Percentiles rank a stretch among this genome's conserved stretches.
phyloP scores from a whole-genome alignment of 805 yeast genomes.

The Teunomyces aglyptinius region DNA sequence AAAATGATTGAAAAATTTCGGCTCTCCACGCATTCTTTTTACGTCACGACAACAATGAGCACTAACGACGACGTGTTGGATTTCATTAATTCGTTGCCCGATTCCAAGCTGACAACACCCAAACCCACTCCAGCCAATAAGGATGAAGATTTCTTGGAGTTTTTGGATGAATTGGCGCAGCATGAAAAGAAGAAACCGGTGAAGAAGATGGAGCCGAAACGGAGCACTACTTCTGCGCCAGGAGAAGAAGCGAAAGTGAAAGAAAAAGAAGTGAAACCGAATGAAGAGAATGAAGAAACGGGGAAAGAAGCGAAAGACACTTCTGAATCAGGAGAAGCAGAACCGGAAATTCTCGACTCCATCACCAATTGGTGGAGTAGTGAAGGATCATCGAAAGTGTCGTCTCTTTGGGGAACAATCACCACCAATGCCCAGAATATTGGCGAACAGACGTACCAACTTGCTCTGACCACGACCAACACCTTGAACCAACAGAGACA shows the following conservation, averaged over 20 bases:
- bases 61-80: constrained; percentile 74
- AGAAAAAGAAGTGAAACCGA: neutral
- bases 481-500: constrained; percentile 41
- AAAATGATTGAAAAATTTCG: neutral
- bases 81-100: constrained; percentile 78
- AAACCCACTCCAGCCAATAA: constrained; percentile 31
- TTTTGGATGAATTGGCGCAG: constrained; percentile 68
- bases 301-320: neutral
- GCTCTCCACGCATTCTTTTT: neutral
- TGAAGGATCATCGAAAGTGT: constrained; percentile 64
- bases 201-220: constrained; percentile 32
- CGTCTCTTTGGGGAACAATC: constrained; percentile 68
- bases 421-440: constrained; percentile 47
- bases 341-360: no score
- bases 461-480: constrained; percentile 46
- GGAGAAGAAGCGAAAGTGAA: constrained; percentile 7
- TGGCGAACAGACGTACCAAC: constrained; percentile 50
- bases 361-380: constrained; percentile 73
- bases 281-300: neutral
- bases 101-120: constrained; percentile 39
- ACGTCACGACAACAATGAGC: constrained; percentile 7
- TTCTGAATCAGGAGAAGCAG: neutral
- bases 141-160: constrained; percentile 54
- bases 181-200: constrained; percentile 45
- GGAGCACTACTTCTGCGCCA: no score